phyloP scores from a whole-genome alignment of 805 yeast genomes.

The Pichia nakasei region DNA sequence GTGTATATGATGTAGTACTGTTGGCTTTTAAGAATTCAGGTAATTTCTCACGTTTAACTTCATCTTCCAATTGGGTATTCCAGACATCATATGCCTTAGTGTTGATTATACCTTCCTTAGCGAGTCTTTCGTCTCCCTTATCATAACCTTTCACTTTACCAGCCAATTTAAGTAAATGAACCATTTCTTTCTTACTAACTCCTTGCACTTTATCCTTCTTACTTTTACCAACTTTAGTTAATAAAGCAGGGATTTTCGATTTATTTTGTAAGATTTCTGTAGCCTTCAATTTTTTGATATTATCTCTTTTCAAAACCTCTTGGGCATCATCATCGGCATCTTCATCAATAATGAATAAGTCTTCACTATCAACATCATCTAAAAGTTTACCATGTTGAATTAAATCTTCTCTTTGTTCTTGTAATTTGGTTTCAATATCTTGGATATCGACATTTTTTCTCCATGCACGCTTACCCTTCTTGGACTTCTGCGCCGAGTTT shows the following conservation, averaged over 20 bases:
- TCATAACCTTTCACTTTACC: conserved; percentile 59
- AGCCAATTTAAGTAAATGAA: conserved; percentile 61
- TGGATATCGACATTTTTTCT: conserved; percentile 83
- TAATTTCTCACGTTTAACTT: conserved; percentile 15
- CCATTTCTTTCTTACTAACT: conserved; percentile 54
- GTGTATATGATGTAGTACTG: conserved; percentile 36
- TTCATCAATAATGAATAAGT: conserved; percentile 58
- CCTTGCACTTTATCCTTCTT: conserved; percentile 40
- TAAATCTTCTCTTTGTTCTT: conserved; percentile 55
- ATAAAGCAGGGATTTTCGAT: conserved; percentile 69
- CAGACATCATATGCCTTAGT: conserved; percentile 58
- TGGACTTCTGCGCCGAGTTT: conserved; percentile 61
- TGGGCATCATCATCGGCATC: conserved; percentile 44
- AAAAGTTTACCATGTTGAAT: conserved; percentile 37
- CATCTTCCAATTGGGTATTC: conserved; percentile 29
- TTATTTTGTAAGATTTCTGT: conserved; percentile 60
- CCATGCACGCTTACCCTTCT: conserved; percentile 93
- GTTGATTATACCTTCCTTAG: conserved; percentile 54
- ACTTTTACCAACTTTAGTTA: conserved; percentile 30
- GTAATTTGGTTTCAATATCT: conserved; percentile 67
- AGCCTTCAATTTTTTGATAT: conserved; percentile 30
- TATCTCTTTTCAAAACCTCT: conserved; percentile 32
- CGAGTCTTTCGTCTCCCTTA: conserved; percentile 42
- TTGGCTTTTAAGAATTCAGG: conserved; percentile 31
- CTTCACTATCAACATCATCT: conserved; percentile 35